Evolutionary conservation across 2,329 filamentous ascomycete species (phyloP), one percentile per base, ranked within the genome.

Genomic region (Capronia epimyces): DNA sequence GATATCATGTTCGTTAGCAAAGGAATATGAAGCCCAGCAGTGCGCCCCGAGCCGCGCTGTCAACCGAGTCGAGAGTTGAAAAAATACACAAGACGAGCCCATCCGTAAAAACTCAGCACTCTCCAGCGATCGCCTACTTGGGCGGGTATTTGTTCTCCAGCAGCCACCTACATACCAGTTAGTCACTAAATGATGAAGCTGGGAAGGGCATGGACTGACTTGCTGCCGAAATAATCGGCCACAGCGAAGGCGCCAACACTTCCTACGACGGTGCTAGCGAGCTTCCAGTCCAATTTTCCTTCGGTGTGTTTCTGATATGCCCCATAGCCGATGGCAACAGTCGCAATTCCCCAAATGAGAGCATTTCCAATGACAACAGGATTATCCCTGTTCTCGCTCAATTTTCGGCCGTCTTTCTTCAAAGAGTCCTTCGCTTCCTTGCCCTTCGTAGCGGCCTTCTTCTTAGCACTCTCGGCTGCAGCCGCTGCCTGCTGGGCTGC

Each of bases 131-230:
- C 34, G n/a, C 57, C 60, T 70, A 73, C 65, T 75, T 73, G 49
- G 67, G 67, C 43, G 73, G 73, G 58, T 71, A 76, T 62, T 75
- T 75, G 66, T 75, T 75, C 61, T 74, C 69, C 56, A 75, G 64
- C 49, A 76, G 67, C 69, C 73, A 76, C 59, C 73, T 76, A 54
- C 9, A 45, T n/a, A 37, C 49, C 20, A 43, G 42, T 49, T 46
- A 43, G 16, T 36, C 43, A 40, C 18, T 10, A 7, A 20, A 25
- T 18, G 7, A 12, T 47, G 41, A 24, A 27, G 25, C 9, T 8
- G n/a, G 34, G 2, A 18, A 20, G 18, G 31, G 8, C 15, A 20
- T 37, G 62, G 29, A 67, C 72, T 66, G 57, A 76, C 73, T 72
- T 73, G 71, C 73, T 76, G 37, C 72, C 67, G 50, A 69, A 73